These are phyloP conservation scores for Grammothele lineata DNA, from an alignment of 768 basidiomycete species.

Conservation along the genomic window DNA sequence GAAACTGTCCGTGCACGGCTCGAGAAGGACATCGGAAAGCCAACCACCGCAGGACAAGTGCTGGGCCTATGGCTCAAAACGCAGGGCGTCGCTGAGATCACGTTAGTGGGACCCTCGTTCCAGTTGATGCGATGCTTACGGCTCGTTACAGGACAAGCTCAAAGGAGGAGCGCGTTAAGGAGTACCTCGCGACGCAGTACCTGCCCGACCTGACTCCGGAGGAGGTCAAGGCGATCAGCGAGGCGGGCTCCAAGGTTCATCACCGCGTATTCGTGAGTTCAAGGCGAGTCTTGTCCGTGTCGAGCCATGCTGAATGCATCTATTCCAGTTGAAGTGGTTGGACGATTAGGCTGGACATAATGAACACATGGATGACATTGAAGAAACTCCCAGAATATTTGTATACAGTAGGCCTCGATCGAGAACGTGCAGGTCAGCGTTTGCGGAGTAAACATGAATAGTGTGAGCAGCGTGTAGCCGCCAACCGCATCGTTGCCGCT, in stretches of 20 bases:
- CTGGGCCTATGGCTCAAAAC: conserved; percentile 28
- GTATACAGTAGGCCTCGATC: too few species aligned
- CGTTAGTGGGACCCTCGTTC: conserved; percentile 20
- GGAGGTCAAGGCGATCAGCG: conserved; percentile 26
- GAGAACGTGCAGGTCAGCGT: too few species aligned
- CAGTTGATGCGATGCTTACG: neutral
- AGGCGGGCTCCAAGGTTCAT: conserved; percentile 25
- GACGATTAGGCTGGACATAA: too few species aligned
- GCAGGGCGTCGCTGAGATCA: conserved; percentile 29
- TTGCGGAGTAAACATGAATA: too few species aligned
- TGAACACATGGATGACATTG: too few species aligned
- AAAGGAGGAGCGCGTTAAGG: conserved; percentile 39
- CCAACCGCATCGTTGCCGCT: too few species aligned
- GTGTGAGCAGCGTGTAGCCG: too few species aligned
- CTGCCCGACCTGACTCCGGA: conserved; percentile 30
- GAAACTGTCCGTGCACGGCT: conserved; percentile 26
- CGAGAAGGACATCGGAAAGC: conserved; percentile 19
- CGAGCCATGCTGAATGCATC: too few species aligned
- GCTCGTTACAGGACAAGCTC: conserved; percentile 31
- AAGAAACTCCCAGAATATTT: too few species aligned
- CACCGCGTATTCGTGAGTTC: conserved; percentile 26
- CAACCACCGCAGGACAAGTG: conserved; percentile 27
- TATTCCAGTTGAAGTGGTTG: too few species aligned
- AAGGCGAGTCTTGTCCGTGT: too few species aligned
- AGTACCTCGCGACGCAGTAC: conserved; percentile 43